phyloP scores from a whole-genome alignment of 2,329 filamentous ascomycete genomes.

The Pseudophaeomoniella oleicola region DNA sequence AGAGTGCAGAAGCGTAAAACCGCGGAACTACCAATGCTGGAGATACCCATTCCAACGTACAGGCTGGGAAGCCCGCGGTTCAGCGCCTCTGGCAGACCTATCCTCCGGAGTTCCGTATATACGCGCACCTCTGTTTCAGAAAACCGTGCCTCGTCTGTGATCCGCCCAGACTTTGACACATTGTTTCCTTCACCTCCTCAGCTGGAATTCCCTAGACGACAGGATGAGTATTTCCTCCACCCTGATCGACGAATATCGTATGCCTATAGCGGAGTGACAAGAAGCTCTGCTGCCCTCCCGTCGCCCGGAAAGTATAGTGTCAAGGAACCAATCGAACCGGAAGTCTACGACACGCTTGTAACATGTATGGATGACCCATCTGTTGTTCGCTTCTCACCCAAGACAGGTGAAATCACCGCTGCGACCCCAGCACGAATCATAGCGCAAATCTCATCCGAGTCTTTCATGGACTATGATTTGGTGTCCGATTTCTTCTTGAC shows the following conservation, averaged over 20 bases:
- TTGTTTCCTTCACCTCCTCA: slow-evolving; percentile 1
- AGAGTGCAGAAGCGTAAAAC: slow-evolving; percentile 49
- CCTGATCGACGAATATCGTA: slow-evolving; percentile 19
- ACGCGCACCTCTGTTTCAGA: slow-evolving; percentile 42
- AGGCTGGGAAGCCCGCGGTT: slow-evolving; percentile 71
- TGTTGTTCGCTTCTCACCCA: slow-evolving; percentile 67
- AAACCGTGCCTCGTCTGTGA: slow-evolving; percentile 1
- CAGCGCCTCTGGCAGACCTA: slow-evolving; percentile 58
- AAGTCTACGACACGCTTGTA: slow-evolving; percentile 68
- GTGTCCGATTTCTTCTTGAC: slow-evolving; percentile 97
- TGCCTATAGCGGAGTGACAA: slow-evolving; percentile 17
- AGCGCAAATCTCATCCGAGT: slow-evolving; percentile 90
- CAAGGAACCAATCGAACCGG: slow-evolving; percentile 46
- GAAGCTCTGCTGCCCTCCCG: slow-evolving; percentile 18
- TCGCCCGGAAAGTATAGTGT: slow-evolving; percentile 29
- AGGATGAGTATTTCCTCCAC: slow-evolving; percentile 12
- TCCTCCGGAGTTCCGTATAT: slow-evolving; percentile 69
- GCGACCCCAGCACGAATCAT: slow-evolving; percentile 84
- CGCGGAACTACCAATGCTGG: slow-evolving; percentile 44
- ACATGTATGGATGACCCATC: slow-evolving; percentile 67
- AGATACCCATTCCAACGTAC: slow-evolving; percentile 71
- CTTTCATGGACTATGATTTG: slow-evolving; percentile 90
- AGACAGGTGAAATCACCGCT: slow-evolving; percentile 62
- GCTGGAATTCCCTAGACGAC: neutral
- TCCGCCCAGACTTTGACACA: neutral